Base-by-base conservation (phyloP, 495 filamentous ascomycete species). In the Penicillium fimorum region DNA sequence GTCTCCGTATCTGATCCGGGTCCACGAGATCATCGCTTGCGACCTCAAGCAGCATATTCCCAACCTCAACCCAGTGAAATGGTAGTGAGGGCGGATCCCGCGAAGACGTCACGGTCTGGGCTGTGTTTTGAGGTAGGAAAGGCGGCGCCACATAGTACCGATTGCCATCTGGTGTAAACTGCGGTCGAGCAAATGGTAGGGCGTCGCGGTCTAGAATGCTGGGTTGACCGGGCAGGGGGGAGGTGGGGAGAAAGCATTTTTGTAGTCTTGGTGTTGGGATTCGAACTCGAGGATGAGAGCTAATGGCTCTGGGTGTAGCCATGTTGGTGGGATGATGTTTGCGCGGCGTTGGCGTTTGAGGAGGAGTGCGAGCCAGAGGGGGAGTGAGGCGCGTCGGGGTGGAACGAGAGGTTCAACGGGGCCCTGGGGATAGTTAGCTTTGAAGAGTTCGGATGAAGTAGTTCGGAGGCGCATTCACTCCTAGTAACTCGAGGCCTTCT, bases 301-400 rank as follows among this genome's bases (percentile, higher is more conserved):
- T 33, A 98, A 82, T 27, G 90, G 84, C 29, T 82, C 67, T 0
- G 89, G 82, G 60, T 86, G 82, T 11, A 98, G 84, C 94, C 94
- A 98, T 48, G 88, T 71, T 0, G 94, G 94, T 0, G 94, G 89
- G 40, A 92, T 74, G 69, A 97, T 97, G 75, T 96, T 96, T 68
- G 92, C 93, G 65, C 93, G 86, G 33, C 87, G 84, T 76, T 98
- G 95, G 58, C 91, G 90, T 74, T 98, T 97, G 50, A 98, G 87
- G 52, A 97, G 87, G 47, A 97, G 83, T n/a, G 95, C 94, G 46
- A 97, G 88, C 95, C 95, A 97, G 66, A 97, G 85, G 13, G 94
- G 94, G 42, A 97, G 70, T 29, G 86, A 72, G 55, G 87, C 82
- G 62, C 92, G 86, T 60, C 91, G 87, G 0, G 94, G 92, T 9